phyloP scores from a whole-genome alignment of 1,284 basidiomycete genomes.

The Moesziomyces sp. region DNA sequence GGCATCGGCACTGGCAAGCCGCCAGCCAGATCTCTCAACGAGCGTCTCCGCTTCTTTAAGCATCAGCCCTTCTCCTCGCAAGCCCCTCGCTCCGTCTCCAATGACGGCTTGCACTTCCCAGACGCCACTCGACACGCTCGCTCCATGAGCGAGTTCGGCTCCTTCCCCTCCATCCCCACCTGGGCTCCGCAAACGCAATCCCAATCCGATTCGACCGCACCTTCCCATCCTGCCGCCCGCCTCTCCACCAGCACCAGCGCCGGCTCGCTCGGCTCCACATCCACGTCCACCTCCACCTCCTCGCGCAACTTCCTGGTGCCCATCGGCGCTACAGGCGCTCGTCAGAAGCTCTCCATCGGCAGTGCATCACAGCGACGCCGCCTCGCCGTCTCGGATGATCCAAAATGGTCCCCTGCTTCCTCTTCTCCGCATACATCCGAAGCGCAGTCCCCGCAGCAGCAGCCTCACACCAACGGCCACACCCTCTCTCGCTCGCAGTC shows the following conservation, averaged over 20 bases:
- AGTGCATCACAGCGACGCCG: conserved; percentile 52
- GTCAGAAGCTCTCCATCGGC: conserved; percentile 59
- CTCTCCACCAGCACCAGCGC: conserved; percentile 18
- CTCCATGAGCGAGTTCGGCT: conserved; percentile 4
- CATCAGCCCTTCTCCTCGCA: conserved; percentile 14
- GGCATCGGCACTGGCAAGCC: conserved; percentile 22
- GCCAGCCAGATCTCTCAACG: conserved; percentile 14
- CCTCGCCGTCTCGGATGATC: conserved; percentile 35
- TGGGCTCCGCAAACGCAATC: conserved; percentile 8
- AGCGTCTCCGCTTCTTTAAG: conserved; percentile 24
- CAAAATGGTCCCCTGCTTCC: conserved; percentile 7
- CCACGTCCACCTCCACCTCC: conserved; percentile 15
- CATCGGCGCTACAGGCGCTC: conserved; percentile 59
- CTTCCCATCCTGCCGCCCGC: conserved; percentile 4
- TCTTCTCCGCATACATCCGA: too few species aligned
- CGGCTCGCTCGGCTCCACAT: conserved; percentile 17
- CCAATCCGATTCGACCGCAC: not conserved
- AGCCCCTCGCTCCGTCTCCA: conserved; percentile 8
- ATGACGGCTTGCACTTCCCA: conserved; percentile 24
- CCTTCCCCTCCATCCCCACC: conserved; percentile 18
- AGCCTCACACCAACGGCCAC: not conserved
- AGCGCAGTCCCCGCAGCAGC: not conserved
- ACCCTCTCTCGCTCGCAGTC: conserved; percentile 26
- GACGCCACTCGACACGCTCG: conserved; percentile 7
- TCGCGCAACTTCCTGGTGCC: conserved; percentile 60